These are phyloP conservation scores for Sambucus nigra DNA, from an alignment of 129 eudicot species.

Conservation along the genomic window DNA sequence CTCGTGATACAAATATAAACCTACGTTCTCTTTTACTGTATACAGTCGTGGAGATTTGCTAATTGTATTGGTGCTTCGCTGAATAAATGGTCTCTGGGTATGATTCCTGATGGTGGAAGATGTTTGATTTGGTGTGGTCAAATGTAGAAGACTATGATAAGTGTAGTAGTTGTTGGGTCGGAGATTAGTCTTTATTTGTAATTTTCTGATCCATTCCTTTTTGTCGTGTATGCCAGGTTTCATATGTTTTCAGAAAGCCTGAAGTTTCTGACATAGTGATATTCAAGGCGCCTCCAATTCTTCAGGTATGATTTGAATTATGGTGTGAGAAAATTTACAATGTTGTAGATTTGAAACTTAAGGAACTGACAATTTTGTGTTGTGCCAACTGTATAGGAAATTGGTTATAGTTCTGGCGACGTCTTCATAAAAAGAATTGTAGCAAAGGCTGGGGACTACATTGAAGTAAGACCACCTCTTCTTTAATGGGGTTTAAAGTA, in stretches of 20 bases:
- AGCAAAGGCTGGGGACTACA: slow-evolving; percentile 79
- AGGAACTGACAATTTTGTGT: background rate
- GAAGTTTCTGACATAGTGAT: slow-evolving; percentile 82
- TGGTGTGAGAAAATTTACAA: background rate
- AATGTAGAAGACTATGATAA: background rate
- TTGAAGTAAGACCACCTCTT: slow-evolving; percentile 48
- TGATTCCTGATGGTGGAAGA: background rate
- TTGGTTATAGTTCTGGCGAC: slow-evolving; percentile 57
- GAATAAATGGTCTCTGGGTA: background rate
- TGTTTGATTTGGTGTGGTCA: slow-evolving; percentile 1
- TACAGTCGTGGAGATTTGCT: background rate
- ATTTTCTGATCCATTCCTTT: background rate
- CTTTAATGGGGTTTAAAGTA: background rate
- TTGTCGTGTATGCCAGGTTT: slow-evolving; percentile 48
- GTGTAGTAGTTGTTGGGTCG: background rate
- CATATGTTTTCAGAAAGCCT: slow-evolving; percentile 74
- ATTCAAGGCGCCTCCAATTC: slow-evolving; percentile 83
- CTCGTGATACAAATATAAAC: background rate
- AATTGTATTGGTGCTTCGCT: no score
- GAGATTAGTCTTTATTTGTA: background rate
- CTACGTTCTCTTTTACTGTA: background rate
- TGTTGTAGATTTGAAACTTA: background rate
- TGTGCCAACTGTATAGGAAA: slow-evolving; percentile 33
- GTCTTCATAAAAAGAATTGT: slow-evolving; percentile 85
- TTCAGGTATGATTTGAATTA: slow-evolving; percentile 47